Conservation (phyloP, 257 asterid species). For the Solanum rostratum region DNA sequence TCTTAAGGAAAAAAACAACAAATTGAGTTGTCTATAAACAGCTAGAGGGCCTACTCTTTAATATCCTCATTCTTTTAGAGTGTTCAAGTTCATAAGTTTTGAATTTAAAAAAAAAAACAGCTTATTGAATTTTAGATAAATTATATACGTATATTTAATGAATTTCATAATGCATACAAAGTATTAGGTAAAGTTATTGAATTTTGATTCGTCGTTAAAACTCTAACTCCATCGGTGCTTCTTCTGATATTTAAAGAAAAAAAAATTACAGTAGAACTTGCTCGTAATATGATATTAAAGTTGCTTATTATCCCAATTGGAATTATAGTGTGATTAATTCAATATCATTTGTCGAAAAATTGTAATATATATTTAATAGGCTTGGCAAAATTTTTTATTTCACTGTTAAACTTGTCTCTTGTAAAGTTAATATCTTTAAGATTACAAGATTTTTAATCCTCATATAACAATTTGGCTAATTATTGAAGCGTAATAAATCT, state of each 20-base stretch:
- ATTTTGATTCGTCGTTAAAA: background rate
- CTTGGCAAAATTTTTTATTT: no score
- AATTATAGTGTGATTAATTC: no score
- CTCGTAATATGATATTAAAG: background rate
- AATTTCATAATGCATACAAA: background rate
- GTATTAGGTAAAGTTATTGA: background rate
- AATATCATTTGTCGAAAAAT: no score
- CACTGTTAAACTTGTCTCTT: background rate
- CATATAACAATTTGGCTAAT: background rate
- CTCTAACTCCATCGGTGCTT: background rate
- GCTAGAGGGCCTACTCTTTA: background rate
- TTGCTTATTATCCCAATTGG: background rate
- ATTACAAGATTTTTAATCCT: background rate
- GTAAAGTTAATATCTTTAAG: background rate
- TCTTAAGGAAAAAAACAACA: background rate
- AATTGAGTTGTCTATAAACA: background rate
- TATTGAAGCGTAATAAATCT: background rate
- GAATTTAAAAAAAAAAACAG: rapidly evolving
- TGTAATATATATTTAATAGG: no score
- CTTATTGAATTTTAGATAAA: background rate
- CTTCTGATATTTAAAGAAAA: background rate
- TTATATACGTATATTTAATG: background rate
- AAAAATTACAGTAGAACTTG: background rate
- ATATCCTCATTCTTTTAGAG: background rate
- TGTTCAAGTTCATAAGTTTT: background rate